Evolutionary conservation across 2,329 filamentous ascomycete genomes (phyloP), one percentile per base, ranked within the genome.

Genomic region (Talaromyces sp.): DNA sequence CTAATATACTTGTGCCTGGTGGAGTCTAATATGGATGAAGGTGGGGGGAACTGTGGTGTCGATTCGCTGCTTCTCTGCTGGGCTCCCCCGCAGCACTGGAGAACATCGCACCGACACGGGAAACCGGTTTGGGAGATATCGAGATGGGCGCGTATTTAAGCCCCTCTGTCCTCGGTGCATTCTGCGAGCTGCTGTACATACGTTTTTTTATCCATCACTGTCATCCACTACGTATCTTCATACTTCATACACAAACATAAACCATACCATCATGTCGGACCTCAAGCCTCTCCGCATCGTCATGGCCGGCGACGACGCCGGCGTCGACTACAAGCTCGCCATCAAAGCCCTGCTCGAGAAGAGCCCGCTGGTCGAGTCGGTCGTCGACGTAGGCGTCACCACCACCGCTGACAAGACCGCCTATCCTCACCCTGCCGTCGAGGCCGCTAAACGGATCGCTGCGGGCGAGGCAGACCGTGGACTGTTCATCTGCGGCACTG

Each of bases 401-500:
- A 79, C 81, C 51, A 70, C 80, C 59, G 77, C 80, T 60, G 89
- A 95, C 81, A 91, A 90, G 73, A 93, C 89, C 1, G 87, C 90
- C 2, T 96, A 96, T 74, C 89, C 91, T 0, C 88, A 90, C 74
- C 84, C 89, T 46, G 90, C 90, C 61, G 89, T 90, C 46, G 84
- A 85, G 43, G 90, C 90, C 5, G 89, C 89, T 49, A 80, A 83
- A 61, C 72, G 77, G 62, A 76, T 80, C 70, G 74, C 71, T 55
- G 73, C 75, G 51, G 78, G 78, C 64, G 77, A 80, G 68, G 88
- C 84, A 57, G 91, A 96, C 76, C 87, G 91, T 58, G 91, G 90
- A 0, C 81, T 96, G 41, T 75, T 76, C 65, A 90, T 96, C 78
- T 96, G 91, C 77, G 91, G 91, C 2, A 96, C 91, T 0, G 91